Evolutionary conservation across 495 filamentous ascomycete genomes (phyloP).

Genomic region (Neohortaea acidophila): DNA sequence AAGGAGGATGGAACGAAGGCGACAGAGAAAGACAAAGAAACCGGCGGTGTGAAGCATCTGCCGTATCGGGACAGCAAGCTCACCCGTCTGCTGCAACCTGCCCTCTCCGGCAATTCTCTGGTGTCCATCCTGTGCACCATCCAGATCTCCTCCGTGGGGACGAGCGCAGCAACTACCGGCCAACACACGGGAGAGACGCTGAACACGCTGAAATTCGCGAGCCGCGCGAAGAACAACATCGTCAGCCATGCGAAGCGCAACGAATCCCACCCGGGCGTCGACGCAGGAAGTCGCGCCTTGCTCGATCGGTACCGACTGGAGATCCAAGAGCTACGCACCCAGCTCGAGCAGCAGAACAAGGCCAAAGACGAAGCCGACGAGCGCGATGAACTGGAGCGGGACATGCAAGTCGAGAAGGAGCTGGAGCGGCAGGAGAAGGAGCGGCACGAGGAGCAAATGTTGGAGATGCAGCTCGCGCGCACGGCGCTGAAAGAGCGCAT

Average conservation of each 20-base stretch:
- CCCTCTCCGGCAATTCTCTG: slow-evolving; percentile 81
- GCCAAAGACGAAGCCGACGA: slow-evolving; percentile 50
- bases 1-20: slow-evolving; percentile 33
- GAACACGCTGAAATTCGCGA: slow-evolving; percentile 93
- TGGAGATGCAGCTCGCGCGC: slow-evolving; percentile 93
- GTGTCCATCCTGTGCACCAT: slow-evolving; percentile 96
- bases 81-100: slow-evolving; percentile 81
- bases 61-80: slow-evolving; percentile 96
- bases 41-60: slow-evolving; percentile 65
- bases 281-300: slow-evolving; percentile 71
- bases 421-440: slow-evolving; percentile 62
- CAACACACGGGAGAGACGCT: slow-evolving; percentile 74
- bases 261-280: slow-evolving; percentile 53
- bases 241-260: slow-evolving; percentile 92
- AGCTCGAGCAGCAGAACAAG: slow-evolving; percentile 65
- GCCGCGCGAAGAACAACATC: slow-evolving; percentile 92
- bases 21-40: slow-evolving; percentile 37
- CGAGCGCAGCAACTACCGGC: slow-evolving; percentile 34
- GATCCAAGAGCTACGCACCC: slow-evolving; percentile 63
- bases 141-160: slow-evolving; percentile 52
- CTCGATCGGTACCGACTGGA: slow-evolving; percentile 91
- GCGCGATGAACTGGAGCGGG: slow-evolving; percentile 41
- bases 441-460: slow-evolving; percentile 89
- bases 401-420: slow-evolving; percentile 49
- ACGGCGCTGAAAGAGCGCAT: slow-evolving; percentile 95